Conservation (phyloP, 306 rosid genomes). For the Glycine soja region DNA sequence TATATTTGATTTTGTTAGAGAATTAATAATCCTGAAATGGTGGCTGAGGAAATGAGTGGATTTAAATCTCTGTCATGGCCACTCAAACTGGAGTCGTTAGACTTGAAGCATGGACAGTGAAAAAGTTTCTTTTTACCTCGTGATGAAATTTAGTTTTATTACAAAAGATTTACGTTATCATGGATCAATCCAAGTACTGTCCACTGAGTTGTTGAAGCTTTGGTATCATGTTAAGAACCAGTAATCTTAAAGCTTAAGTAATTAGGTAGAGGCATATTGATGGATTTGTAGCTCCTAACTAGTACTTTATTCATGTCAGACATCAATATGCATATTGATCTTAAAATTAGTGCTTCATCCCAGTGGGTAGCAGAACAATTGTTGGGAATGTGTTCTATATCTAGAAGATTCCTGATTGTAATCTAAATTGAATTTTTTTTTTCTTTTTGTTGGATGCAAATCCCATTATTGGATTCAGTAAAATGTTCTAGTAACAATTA, state of each 20-base stretch:
- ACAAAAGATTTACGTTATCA: neutral
- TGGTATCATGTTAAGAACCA: neutral
- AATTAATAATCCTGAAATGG: neutral
- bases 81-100: neutral
- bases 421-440: neutral
- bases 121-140: neutral
- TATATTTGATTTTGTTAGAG: neutral
- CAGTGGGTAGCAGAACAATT: neutral
- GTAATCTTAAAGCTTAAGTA: conserved; percentile 3
- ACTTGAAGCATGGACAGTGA: neutral
- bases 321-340: neutral
- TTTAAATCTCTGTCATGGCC: neutral
- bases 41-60: neutral
- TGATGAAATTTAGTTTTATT: conserved; percentile 10
- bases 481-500: neutral
- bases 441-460: neutral
- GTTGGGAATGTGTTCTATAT: conserved; percentile 5
- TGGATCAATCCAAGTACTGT: neutral
- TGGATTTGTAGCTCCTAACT: neutral
- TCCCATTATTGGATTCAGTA: conserved; percentile 23
- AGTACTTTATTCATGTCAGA: too few species aligned
- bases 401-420: conserved; percentile 6
- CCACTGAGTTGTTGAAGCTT: neutral
- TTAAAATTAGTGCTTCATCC: neutral
- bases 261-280: neutral